A percentile compares a stretch with the other conserved stretches of the same genome.
These are phyloP conservation scores for Leptodermis oblonga DNA, from an alignment of 257 asterid species.

Conservation along the genomic window DNA sequence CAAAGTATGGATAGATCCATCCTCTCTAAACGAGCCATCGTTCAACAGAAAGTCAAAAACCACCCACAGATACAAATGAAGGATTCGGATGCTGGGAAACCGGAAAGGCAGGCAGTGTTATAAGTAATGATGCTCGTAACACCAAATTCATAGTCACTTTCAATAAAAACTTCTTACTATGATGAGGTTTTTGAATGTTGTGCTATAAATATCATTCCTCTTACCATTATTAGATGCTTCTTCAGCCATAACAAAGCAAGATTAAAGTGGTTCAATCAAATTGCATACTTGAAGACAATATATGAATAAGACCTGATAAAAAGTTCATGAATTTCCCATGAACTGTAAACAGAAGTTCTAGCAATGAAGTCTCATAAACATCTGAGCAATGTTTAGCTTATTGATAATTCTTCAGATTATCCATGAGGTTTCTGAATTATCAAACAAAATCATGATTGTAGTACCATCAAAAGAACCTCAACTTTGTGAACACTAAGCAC, in stretches of 20 bases:
- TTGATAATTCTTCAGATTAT: slow-evolving; percentile 16
- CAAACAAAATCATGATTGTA: slow-evolving; percentile 3
- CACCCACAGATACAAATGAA: not conserved
- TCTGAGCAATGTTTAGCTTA: slow-evolving; percentile 6
- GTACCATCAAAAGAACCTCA: not conserved
- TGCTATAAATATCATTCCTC: no score
- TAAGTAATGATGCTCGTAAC: no score
- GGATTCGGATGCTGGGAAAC: no score
- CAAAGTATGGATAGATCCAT: not conserved
- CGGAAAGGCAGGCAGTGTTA: no score
- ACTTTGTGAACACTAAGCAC: not conserved
- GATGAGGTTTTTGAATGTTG: no score
- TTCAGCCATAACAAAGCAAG: not conserved
- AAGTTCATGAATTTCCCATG: not conserved
- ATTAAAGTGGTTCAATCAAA: not conserved
- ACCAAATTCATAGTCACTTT: no score
- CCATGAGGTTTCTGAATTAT: not conserved
- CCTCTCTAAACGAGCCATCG: not conserved
- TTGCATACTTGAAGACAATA: not conserved
- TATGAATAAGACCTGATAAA: not conserved
- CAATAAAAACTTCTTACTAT: no score
- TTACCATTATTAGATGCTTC: not conserved
- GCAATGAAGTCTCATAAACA: not conserved
- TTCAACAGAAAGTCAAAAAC: not conserved
- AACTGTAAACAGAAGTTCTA: not conserved